Base-by-base conservation (phyloP, 805 yeast species). In the Starmerella ratchasimensis region DNA sequence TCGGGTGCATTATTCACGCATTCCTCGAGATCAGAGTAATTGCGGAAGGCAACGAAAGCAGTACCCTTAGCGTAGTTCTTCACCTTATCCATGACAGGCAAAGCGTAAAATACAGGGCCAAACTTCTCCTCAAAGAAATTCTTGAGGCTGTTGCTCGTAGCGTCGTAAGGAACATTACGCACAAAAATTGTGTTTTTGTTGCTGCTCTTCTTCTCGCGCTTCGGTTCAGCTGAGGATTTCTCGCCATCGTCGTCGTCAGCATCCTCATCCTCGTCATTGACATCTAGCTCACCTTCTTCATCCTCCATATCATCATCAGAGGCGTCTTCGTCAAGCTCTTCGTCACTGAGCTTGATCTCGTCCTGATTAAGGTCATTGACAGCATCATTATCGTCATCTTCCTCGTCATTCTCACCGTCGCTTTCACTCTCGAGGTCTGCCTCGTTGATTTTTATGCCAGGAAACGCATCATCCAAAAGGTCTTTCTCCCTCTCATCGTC, bases 91-190 rank as follows among this genome's bases (percentile, higher is more conserved):
- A 78, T 66, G 11, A 90, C 98, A 0, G 97, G 95, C 31, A 90
- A 67, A 1, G 98, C 98, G 56, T 84, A 90, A 50, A 79, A 77
- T 17, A 90, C 83, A 5, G 80, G 70, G 10, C 98, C 98, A 56
- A 90, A 84, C 48, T 73, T 69, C 14, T 5, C 16, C 41, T 61
- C 59, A 52, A 90, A 90, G 56, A 88, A 97, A 36, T 74, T 82
- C 33, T 64, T 67, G 28, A 90, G 65, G 1, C 76, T 59, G 38
- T 86, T 96, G 33, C 69, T 70, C 25, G 93, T 83, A 4, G 95
- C 93, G 58, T 83, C 95, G 54, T 88, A 90, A 1, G 98, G 97
- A 25, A 90, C 73, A 53, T 90, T 90, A 54, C 98, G 74, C 9
- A 90, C 81, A 55, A 90, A 90, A 18, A 90, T 59, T 4, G 94